Conservation (phyloP, 192 early-diverging fungal genomes). For the Umbelopsis vinacea region DNA sequence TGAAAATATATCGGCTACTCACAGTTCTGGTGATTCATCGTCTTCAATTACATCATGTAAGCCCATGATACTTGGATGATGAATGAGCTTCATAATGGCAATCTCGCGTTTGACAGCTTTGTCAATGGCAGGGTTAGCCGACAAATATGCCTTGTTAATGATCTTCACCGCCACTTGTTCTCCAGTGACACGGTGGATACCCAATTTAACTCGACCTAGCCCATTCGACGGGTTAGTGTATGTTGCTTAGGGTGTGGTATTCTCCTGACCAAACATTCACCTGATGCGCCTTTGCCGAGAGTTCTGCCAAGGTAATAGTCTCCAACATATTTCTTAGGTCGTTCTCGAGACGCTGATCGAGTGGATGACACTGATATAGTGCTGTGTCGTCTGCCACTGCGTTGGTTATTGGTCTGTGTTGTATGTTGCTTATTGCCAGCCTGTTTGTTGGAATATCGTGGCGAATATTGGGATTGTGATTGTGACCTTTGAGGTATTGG, state of each 20-base stretch:
- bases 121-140: conserved; percentile 52
- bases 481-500: conserved; percentile 17
- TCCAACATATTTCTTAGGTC: conserved; percentile 47
- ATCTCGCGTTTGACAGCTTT: conserved; percentile 59
- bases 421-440: neutral
- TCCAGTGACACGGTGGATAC: conserved; percentile 47
- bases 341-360: conserved; percentile 32
- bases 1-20: conserved; percentile 18
- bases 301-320: conserved; percentile 56
- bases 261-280: conserved; percentile 19
- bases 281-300: conserved; percentile 57
- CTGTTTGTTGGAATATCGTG: conserved; percentile 4
- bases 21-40: conserved; percentile 36
- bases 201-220: conserved; percentile 55
- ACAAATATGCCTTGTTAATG: conserved; percentile 52
- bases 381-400: neutral
- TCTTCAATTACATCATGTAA: conserved; percentile 52
- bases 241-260: too few species aligned
- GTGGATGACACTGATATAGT: conserved; percentile 8
- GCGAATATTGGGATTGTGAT: conserved; percentile 16
- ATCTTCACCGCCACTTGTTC: conserved; percentile 59
- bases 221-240: neutral
- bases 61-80: conserved; percentile 56
- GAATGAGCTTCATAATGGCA: conserved; percentile 57
- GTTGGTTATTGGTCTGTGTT: neutral